Evolutionary conservation across 257 asterid species (phyloP).

Genomic region (Asclepias syriaca): DNA sequence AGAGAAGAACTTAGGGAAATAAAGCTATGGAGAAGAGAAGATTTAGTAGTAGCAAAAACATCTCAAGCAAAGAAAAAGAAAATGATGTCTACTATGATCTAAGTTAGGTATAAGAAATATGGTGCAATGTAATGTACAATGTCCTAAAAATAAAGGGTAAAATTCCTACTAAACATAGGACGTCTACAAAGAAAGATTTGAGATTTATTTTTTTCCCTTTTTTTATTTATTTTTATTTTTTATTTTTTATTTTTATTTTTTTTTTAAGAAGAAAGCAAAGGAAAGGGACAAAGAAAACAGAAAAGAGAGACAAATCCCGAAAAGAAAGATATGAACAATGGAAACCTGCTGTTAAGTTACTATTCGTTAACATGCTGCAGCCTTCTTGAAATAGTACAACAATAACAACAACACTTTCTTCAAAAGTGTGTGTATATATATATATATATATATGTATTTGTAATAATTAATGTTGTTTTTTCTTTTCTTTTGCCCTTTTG

Average conservation of each 20-base stretch:
- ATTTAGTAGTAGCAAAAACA: no score
- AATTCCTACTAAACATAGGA: background rate
- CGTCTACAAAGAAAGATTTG: background rate
- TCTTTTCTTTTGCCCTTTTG: no score
- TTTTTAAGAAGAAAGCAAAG: no score
- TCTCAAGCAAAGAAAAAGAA: no score
- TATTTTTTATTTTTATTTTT: no score
- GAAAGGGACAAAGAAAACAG: background rate
- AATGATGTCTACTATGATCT: fast-evolving
- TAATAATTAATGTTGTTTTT: background rate
- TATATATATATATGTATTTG: no score
- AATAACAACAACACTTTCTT: background rate
- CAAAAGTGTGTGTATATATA: background rate
- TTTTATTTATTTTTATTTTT: no score
- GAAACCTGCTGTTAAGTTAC: background rate
- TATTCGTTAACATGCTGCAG: conserved; percentile 12
- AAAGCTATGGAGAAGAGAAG: background rate
- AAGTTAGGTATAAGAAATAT: background rate
- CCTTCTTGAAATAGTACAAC: background rate
- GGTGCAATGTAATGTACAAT: background rate
- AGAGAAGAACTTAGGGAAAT: no score
- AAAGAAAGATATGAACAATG: conserved; percentile 1
- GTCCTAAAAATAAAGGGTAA: background rate
- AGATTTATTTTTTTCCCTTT: no score
- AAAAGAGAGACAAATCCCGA: conserved; percentile 3